These are phyloP conservation scores for Taphrina flavorubra DNA, from an alignment of 1,139 yeast species.

Conservation along the genomic window DNA sequence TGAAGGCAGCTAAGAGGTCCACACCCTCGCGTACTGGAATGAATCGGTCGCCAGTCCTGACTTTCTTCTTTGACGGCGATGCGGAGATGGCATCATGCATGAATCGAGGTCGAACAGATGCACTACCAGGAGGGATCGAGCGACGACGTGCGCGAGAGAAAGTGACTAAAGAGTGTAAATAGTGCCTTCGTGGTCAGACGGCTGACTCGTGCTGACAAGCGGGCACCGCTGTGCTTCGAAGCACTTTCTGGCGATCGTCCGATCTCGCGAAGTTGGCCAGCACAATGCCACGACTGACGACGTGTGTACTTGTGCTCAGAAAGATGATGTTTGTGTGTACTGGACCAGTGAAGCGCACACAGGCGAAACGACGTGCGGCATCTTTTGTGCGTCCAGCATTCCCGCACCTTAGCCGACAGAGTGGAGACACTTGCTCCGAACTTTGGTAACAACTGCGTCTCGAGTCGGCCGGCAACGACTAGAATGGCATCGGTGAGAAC, in stretches of 20 bases:
- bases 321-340: not conserved
- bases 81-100: slow-evolving; percentile 19
- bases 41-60: slow-evolving; percentile 71
- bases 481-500: not conserved
- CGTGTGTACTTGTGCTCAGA: not conserved
- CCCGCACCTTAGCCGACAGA: slow-evolving; percentile 17
- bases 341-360: too few relatives aligned
- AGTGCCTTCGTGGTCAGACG: not conserved
- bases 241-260: not conserved
- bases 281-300: not conserved
- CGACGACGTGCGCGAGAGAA: not conserved
- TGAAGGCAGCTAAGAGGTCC: slow-evolving; percentile 85
- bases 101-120: not conserved
- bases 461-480: too few relatives aligned
- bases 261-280: not conserved
- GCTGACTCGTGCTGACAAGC: not conserved
- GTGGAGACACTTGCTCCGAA: not conserved
- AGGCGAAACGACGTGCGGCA: too few relatives aligned
- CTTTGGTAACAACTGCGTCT: not conserved
- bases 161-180: slow-evolving; percentile 1
- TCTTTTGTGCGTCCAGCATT: not conserved
- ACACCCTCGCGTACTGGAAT: slow-evolving; percentile 86
- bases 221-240: not conserved
- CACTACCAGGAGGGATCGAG: not conserved
- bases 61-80: slow-evolving; percentile 37